Conservation (phyloP, 225 moss, liverwort and hornwort genomes). For the Pseudoscleropodium purum region DNA sequence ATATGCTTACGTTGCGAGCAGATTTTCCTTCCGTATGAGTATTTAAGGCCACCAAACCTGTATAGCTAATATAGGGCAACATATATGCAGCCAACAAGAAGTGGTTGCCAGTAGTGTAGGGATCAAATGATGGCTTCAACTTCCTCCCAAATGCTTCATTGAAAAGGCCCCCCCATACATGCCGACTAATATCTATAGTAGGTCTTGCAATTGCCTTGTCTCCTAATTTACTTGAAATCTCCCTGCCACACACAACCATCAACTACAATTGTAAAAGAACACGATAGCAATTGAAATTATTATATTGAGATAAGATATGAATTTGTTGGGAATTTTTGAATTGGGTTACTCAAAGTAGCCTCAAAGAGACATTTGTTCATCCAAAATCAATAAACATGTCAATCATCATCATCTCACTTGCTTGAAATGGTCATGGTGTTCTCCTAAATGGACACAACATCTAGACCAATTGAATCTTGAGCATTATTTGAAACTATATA, state of each 20-base stretch:
- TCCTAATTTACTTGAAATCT: slow-evolving; percentile 20
- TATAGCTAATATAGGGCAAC: slow-evolving; percentile 47
- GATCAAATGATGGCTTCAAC: slow-evolving; percentile 41
- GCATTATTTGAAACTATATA: not conserved
- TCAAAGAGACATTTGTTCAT: not conserved
- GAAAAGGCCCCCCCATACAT: slow-evolving; percentile 36
- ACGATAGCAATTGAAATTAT: not conserved
- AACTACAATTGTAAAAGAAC: not conserved
- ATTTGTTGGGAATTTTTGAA: accelerated
- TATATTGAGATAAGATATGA: too few species aligned
- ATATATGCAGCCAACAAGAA: slow-evolving; percentile 48
- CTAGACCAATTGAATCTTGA: not conserved
- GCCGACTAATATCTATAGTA: slow-evolving; percentile 33
- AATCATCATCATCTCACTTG: not conserved
- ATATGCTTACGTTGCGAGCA: slow-evolving; percentile 27
- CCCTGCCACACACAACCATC: not conserved
- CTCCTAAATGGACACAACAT: not conserved
- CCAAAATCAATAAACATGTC: not conserved
- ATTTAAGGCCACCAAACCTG: slow-evolving; percentile 30
- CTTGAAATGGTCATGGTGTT: not conserved
- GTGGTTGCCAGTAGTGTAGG: slow-evolving; percentile 36
- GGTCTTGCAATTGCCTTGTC: slow-evolving; percentile 37
- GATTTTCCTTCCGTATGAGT: slow-evolving; percentile 14
- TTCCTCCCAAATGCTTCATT: slow-evolving; percentile 44
- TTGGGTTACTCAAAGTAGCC: accelerated